phyloP scores from a whole-genome alignment of 768 basidiomycete species.

The Rhizopogon rudus region DNA sequence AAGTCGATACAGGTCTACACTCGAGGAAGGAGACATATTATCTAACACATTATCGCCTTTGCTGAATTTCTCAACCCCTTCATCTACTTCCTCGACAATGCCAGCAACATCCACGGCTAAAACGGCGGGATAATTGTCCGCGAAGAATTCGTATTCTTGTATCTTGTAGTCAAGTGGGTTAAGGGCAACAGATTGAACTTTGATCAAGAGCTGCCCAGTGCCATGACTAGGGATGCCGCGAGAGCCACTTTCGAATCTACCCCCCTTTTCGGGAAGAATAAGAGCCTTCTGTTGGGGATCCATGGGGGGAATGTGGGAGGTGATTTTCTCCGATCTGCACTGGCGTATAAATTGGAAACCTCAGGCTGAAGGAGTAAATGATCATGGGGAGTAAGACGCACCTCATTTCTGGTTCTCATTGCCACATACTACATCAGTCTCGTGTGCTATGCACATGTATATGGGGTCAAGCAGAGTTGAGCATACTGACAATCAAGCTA shows the following conservation, averaged over 20 bases:
- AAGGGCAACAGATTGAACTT: constrained; percentile 33
- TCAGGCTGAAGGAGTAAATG: not conserved
- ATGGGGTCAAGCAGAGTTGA: no score
- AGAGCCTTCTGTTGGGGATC: constrained; percentile 24
- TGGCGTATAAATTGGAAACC: no score
- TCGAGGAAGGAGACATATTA: not conserved
- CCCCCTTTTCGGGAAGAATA: constrained; percentile 18
- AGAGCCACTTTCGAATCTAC: constrained; percentile 23
- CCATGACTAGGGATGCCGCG: constrained; percentile 28
- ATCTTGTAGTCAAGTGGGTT: constrained; percentile 45
- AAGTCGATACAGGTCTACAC: constrained; percentile 9
- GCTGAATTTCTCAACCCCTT: constrained; percentile 28
- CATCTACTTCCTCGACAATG: constrained; percentile 33
- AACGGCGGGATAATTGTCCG: constrained; percentile 30
- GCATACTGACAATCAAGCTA: no score
- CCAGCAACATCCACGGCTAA: constrained; percentile 35
- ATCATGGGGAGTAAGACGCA: not conserved
- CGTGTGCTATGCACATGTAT: no score
- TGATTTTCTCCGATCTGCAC: no score
- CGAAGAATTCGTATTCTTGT: constrained; percentile 23
- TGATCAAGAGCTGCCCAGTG: constrained; percentile 36
- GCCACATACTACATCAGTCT: no score
- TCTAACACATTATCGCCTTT: constrained; percentile 38
- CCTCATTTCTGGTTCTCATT: no score
- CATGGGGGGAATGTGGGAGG: constrained; percentile 10